Base-by-base conservation (phyloP, 148 eudicot species). In the Fagopyrum esculentum region DNA sequence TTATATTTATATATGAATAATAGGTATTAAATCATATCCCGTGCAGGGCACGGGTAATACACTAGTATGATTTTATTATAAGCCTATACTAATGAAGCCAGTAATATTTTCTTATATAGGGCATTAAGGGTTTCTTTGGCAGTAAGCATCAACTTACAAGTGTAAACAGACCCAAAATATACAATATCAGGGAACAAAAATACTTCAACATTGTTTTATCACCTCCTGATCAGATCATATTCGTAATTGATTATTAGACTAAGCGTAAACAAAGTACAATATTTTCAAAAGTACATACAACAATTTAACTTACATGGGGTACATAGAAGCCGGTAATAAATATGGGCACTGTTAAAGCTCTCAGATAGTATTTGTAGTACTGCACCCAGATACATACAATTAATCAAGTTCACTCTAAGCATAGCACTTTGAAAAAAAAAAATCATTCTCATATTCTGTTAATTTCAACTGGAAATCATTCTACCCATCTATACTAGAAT, bases 321-420 rank as follows among this genome's bases (percentile, higher is more conserved):
- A 95, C 59, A 68, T 64, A 80, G 77, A 95, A 84, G 10, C 88
- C 88, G 63, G 72, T 47, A 44, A 82, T 77, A 74, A 88, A 66
- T 15, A 92, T 76, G 35, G 99, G 97, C 64, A 92, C 26, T 40
- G 93, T 89, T 78, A 95, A 72, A n/a, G 87, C 9, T 63, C 88
- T 77, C 89, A 92, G 79, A 77, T 90, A 95, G 45, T 5, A 46
- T 82, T 69, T 89, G 85, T 88, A 95, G 71, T 63, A 83, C 99
- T 95, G 89, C 82, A 81, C 64, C 59, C 77, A 47, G 47, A 55
- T 55, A 68, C 51, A 69, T 76, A 49, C 15, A 49, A 76, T 54
- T 45, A 66, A 47, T 46, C 17, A 35, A 6, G 6, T 66, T 61
- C 72, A 45, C 46, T 43, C 46, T 29, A 45, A 69, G 48, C 71